Evolutionary conservation across 208 protist species (phyloP).

Genomic region (Trypanosomatidae sp.): DNA sequence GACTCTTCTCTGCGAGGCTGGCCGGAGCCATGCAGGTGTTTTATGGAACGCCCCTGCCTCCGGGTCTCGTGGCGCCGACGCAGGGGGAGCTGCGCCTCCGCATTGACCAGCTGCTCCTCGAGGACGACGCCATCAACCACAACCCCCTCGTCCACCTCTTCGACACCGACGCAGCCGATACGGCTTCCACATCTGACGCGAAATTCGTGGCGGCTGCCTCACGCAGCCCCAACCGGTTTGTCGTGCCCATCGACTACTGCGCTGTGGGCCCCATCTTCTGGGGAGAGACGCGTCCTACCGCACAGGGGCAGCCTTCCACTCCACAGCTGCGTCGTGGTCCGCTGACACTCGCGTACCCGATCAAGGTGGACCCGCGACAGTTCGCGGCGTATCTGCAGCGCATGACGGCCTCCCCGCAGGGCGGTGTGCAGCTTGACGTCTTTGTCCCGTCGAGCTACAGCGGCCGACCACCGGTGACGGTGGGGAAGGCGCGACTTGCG

Average conservation of each 20-base stretch:
- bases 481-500: conserved; percentile 59
- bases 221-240: conserved; percentile 46
- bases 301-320: conserved; percentile 64
- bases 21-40: conserved; percentile 38
- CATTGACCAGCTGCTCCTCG: conserved; percentile 75
- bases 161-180: conserved; percentile 3
- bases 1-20: no score
- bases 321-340: conserved; percentile 50
- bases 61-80: conserved; percentile 62
- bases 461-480: conserved; percentile 51
- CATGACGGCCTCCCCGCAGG: conserved; percentile 54
- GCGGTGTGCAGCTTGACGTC: conserved; percentile 70
- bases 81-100: conserved; percentile 79
- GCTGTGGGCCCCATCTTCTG: conserved; percentile 76
- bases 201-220: neutral
- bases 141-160: conserved; percentile 50
- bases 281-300: conserved; percentile 61
- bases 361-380: conserved; percentile 53
- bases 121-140: conserved; percentile 62
- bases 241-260: conserved; percentile 80
- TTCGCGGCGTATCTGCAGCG: conserved; percentile 65
- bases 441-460: conserved; percentile 86
- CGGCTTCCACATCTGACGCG: neutral
- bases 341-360: conserved; percentile 65
- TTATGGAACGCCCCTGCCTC: conserved; percentile 73